Evolutionary conservation across 192 early-diverging fungal species (phyloP).

Genomic region (Geosiphon pyriformis): DNA sequence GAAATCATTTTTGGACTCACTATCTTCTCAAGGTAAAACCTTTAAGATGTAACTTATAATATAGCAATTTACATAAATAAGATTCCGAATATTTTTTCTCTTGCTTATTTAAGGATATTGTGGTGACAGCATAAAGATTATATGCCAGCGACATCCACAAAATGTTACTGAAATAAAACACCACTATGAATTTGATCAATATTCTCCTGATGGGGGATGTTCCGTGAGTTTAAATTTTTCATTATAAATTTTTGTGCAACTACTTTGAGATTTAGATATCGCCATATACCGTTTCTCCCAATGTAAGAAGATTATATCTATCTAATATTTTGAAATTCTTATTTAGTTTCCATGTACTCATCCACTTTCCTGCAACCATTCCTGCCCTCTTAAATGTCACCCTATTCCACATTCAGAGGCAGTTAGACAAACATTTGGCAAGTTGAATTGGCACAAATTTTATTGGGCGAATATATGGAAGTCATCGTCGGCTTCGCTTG

Average conservation of each 20-base stretch:
- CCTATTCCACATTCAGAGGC: too few relatives aligned
- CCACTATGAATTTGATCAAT: neutral
- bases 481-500: too few relatives aligned
- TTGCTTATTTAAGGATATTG: neutral
- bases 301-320: too few relatives aligned
- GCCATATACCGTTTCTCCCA: too few relatives aligned
- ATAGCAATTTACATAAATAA: neutral
- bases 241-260: neutral
- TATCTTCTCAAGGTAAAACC: neutral
- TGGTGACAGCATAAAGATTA: neutral
- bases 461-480: too few relatives aligned
- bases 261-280: too few relatives aligned
- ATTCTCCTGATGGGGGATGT: conserved; percentile 1
- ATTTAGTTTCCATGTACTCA: neutral
- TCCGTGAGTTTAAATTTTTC: neutral
- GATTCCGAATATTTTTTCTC: neutral
- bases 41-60: neutral
- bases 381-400: too few relatives aligned
- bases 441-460: too few relatives aligned
- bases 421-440: too few relatives aligned
- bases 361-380: neutral
- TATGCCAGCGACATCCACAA: neutral
- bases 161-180: neutral
- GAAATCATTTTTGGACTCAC: too few relatives aligned
- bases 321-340: too few relatives aligned